phyloP scores from a whole-genome alignment of 768 basidiomycete species.

The Cantharellus anzutake region DNA sequence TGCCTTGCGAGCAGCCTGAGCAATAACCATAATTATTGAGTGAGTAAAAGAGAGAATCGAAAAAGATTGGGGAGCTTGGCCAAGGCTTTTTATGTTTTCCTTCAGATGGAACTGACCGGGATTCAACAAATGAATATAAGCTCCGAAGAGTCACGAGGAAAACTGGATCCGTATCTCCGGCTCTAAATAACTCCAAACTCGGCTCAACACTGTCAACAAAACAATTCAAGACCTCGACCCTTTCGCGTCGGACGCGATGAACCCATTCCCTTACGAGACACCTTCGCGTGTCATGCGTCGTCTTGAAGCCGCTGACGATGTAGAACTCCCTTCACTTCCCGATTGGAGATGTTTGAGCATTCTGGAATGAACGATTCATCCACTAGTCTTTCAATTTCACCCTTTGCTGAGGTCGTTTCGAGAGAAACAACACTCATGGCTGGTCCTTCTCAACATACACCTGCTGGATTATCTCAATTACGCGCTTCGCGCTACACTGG shows the following conservation, averaged over 20 bases:
- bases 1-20: neutral
- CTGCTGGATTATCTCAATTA: conserved; percentile 36
- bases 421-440: neutral
- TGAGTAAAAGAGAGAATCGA: neutral
- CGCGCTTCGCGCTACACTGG: conserved; percentile 31
- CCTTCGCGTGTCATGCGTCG: conserved; percentile 73
- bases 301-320: conserved; percentile 54
- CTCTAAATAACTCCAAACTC: too few species aligned
- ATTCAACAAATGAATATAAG: too few species aligned
- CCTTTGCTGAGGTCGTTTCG: conserved; percentile 8
- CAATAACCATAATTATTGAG: neutral
- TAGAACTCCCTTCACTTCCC: conserved; percentile 67
- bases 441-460: conserved; percentile 36
- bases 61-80: neutral
- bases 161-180: too few species aligned
- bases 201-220: too few species aligned
- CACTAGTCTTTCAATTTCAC: conserved; percentile 10
- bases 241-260: too few species aligned
- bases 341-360: conserved; percentile 47
- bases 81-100: too few species aligned
- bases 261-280: conserved; percentile 29
- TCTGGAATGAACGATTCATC: conserved; percentile 19
- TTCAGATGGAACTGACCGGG: too few species aligned
- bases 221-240: too few species aligned
- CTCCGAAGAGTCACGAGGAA: too few species aligned